Percentiles rank a stretch among this genome's conserved stretches.
These are phyloP conservation scores for Mychonastes homosphaera DNA, from an alignment of 139 green algal genomes.

Conservation along the genomic window DNA sequence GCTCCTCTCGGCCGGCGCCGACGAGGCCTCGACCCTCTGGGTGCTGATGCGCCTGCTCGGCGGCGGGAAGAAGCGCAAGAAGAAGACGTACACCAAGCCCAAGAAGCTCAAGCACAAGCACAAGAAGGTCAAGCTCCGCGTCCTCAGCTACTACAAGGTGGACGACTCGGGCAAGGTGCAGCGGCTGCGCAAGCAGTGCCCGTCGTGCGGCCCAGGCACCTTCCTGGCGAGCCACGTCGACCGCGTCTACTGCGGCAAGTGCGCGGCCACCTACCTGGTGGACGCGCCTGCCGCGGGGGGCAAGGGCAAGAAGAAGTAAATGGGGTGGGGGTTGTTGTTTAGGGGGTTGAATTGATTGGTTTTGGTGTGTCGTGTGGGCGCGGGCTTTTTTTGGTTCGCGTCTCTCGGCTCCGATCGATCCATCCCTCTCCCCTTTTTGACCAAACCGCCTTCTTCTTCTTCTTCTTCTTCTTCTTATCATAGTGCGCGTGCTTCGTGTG, in stretches of 20 bases:
- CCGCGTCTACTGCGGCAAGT: conserved; percentile 95
- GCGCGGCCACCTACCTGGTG: conserved; percentile 59
- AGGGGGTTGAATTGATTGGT: too few relatives aligned
- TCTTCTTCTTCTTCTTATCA: too few relatives aligned
- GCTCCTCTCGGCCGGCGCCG: conserved; percentile 60
- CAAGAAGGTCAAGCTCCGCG: conserved; percentile 92
- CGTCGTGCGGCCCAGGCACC: conserved; percentile 84
- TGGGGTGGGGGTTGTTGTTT: too few relatives aligned
- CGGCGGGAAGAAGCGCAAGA: conserved; percentile 99
- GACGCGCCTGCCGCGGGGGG: too few relatives aligned
- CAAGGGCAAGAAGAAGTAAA: too few relatives aligned
- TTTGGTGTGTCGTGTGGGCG: too few relatives aligned
- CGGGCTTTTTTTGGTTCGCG: too few relatives aligned
- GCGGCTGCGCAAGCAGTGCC: conserved; percentile 93
- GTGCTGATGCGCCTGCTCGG: conserved; percentile 73
- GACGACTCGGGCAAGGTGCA: conserved; percentile 95
- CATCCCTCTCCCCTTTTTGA: too few relatives aligned
- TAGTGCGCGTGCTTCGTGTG: too few relatives aligned
- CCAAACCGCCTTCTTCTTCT: too few relatives aligned
- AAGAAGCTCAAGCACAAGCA: conserved; percentile 99
- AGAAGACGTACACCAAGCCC: conserved; percentile 99
- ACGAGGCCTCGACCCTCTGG: conserved; percentile 73
- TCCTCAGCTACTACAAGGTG: conserved; percentile 79
- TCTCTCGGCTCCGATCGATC: too few relatives aligned
- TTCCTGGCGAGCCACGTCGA: conserved; percentile 99